Evolutionary conservation across 257 asterid genomes (phyloP).

Genomic region (Misopates orontium): DNA sequence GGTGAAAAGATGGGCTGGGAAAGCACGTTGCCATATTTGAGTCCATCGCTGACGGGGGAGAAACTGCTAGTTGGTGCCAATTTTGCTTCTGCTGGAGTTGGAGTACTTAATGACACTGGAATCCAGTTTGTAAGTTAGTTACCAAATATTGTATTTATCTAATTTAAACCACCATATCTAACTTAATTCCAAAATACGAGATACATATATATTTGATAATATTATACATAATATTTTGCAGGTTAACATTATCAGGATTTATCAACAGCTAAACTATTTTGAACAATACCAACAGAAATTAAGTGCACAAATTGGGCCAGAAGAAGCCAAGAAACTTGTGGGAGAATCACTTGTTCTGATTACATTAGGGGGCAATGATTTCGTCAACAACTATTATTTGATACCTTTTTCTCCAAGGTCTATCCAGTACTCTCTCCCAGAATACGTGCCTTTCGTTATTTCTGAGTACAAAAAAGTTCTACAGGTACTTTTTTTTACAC

Average conservation of each 20-base stretch:
- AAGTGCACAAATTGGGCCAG: slow-evolving; percentile 44
- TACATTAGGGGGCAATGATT: slow-evolving; percentile 91
- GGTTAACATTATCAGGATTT: slow-evolving; percentile 72
- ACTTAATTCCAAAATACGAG: no score
- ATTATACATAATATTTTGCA: slow-evolving; percentile 22
- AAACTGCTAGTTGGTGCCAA: slow-evolving; percentile 76
- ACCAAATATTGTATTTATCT: not conserved
- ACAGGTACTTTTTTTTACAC: slow-evolving; percentile 47
- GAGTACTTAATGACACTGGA: slow-evolving; percentile 85
- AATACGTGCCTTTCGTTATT: slow-evolving; percentile 53
- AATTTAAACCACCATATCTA: not conserved
- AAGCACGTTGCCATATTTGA: slow-evolving; percentile 60
- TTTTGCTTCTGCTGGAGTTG: slow-evolving; percentile 94
- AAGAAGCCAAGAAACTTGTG: slow-evolving; percentile 40
- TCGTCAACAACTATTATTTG: slow-evolving; percentile 82
- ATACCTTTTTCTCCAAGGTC: slow-evolving; percentile 66
- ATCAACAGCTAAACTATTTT: slow-evolving; percentile 54
- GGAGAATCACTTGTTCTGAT: slow-evolving; percentile 54
- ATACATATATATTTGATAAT: not conserved
- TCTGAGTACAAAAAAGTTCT: slow-evolving; percentile 67
- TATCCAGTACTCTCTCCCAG: slow-evolving; percentile 50
- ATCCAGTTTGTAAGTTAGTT: slow-evolving; percentile 63
- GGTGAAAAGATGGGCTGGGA: slow-evolving; percentile 76
- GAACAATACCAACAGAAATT: slow-evolving; percentile 57
- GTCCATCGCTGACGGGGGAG: slow-evolving; percentile 55